Evolutionary conservation across 1,284 basidiomycete species (phyloP).

Genomic region (Cutaneotrichosporon cavernicola): DNA sequence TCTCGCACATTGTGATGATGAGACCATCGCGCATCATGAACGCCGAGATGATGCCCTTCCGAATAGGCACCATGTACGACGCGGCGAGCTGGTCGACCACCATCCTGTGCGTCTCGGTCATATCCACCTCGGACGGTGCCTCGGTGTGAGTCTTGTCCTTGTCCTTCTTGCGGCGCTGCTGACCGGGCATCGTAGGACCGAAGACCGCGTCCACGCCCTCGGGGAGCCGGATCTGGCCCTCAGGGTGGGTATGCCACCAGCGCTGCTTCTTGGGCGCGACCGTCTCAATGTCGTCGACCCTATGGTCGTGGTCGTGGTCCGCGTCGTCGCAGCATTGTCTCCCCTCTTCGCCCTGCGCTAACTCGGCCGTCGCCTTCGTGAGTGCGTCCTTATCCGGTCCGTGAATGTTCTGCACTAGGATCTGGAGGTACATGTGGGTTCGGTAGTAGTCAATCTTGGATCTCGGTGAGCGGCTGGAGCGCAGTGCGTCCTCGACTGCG

Average conservation of each 20-base stretch:
- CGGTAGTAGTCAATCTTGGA: conserved; percentile 53
- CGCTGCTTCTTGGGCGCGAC: background rate
- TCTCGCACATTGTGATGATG: conserved; percentile 45
- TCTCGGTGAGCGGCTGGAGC: conserved; percentile 45
- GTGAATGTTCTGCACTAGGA: conserved; percentile 50
- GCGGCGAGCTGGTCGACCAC: conserved; percentile 51
- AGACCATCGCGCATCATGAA: conserved; percentile 53
- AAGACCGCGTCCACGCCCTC: conserved; percentile 52
- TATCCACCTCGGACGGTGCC: conserved; percentile 6
- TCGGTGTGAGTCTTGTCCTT: background rate
- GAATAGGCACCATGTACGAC: conserved; percentile 52
- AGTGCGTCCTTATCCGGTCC: conserved; percentile 34
- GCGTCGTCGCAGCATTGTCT: conserved; percentile 4
- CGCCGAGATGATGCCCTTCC: conserved; percentile 44
- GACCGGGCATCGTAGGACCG: conserved; percentile 36
- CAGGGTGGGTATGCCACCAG: conserved; percentile 13
- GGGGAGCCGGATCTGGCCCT: conserved; percentile 34
- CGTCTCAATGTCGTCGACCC: conserved; percentile 5
- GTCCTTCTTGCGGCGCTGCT: conserved; percentile 10
- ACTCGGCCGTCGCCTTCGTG: conserved; percentile 26
- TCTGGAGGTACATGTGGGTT: conserved; percentile 51
- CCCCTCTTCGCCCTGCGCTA: conserved; percentile 7
- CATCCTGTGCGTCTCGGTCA: conserved; percentile 43
- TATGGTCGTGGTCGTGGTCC: background rate
- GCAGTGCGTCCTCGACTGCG: conserved; percentile 51